Evolutionary conservation across 352 stramenopile genomes (phyloP), one percentile per base, ranked within the genome.

Genomic region (Globisporangium paddicum): DNA sequence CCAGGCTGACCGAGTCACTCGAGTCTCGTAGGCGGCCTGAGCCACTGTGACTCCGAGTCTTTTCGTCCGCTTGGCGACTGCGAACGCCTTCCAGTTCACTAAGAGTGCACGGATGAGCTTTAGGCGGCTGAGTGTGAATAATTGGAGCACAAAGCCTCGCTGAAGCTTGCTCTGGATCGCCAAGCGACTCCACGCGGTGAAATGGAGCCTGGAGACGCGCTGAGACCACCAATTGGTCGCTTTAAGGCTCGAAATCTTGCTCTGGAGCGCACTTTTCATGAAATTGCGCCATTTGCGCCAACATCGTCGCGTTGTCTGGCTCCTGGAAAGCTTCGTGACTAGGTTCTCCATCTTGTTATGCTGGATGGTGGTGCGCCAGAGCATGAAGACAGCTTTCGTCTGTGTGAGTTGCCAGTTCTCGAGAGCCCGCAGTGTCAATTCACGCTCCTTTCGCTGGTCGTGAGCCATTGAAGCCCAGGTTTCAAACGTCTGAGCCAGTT

Each of bases 121-220:
- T 11, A 73, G 14, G 14, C 73, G 65, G 19, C 68, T 75, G 1
- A 67, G 63, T 3, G 65, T 55, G 45, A 79, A 79, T 0, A 66
- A 13, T 21, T 71, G 52, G 1, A 69, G 38, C 46, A 78, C 67
- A 14, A 76, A 38, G 3, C 53, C 38, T 6, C 66, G 61, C 19
- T 62, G 50, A 18, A 41, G 19, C 5, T 50, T 61, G 10, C 58
- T 48, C 9, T 60, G 49, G 0, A 25, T 7, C 10, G 47, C 63
- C 35, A 69, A 65, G 7, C 14, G 23, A 7, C 50, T 38, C 73
- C 73, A 82, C 1, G 48, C 41, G n/a, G 14, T 4, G n/a, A 82
- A 66, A 21, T 51, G 51, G 10, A 38, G 37, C 16, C 25, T 7
- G 6, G 16, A 64, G 2, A 35, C 37, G 10, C 34, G 46, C 25